Conservation (phyloP, 2,329 filamentous ascomycete genomes). For the Colletotrichum liaoningense region DNA sequence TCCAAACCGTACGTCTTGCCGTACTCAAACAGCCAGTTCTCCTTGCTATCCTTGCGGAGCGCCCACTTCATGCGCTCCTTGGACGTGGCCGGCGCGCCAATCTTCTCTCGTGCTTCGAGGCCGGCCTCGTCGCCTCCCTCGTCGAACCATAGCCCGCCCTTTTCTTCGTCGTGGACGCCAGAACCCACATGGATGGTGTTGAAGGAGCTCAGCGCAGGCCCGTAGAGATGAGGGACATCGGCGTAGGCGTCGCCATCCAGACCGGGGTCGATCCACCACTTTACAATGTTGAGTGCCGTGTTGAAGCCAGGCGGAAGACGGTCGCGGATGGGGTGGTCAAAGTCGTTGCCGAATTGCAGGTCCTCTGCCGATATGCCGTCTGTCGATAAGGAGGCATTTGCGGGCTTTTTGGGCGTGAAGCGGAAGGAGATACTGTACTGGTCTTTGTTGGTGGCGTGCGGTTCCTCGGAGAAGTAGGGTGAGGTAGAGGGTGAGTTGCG, state of each 20-base stretch:
- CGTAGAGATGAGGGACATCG: constrained; percentile 87
- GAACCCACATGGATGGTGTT: constrained; percentile 79
- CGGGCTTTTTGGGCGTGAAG: constrained; percentile 74
- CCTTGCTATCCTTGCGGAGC: constrained; percentile 59
- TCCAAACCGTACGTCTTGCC: constrained; percentile 65
- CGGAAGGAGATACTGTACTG: constrained; percentile 87
- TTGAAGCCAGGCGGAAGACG: constrained; percentile 87
- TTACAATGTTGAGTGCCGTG: constrained; percentile 85
- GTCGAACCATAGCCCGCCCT: constrained; percentile 68
- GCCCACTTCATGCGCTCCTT: constrained; percentile 71
- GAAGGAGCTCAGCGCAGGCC: constrained; percentile 82
- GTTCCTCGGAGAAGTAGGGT: constrained; percentile 79
- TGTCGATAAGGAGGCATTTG: constrained; percentile 20
- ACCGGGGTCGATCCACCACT: constrained; percentile 91
- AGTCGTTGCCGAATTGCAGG: constrained; percentile 94
- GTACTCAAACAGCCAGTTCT: constrained; percentile 66
- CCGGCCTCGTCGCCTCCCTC: constrained; percentile 74
- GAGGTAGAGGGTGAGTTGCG: constrained; percentile 74
- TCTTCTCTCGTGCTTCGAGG: constrained; percentile 53
- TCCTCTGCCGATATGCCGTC: constrained; percentile 74
- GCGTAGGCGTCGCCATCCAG: constrained; percentile 91
- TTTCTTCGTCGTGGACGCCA: constrained; percentile 56
- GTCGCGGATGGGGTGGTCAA: constrained; percentile 90
- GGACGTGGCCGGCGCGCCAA: constrained; percentile 63
- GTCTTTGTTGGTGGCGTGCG: constrained; percentile 75